Percentiles rank a stretch among this genome's conserved stretches.
These are phyloP conservation scores for Vicia sativa DNA, from an alignment of 306 rosid genomes.

Conservation along the genomic window DNA sequence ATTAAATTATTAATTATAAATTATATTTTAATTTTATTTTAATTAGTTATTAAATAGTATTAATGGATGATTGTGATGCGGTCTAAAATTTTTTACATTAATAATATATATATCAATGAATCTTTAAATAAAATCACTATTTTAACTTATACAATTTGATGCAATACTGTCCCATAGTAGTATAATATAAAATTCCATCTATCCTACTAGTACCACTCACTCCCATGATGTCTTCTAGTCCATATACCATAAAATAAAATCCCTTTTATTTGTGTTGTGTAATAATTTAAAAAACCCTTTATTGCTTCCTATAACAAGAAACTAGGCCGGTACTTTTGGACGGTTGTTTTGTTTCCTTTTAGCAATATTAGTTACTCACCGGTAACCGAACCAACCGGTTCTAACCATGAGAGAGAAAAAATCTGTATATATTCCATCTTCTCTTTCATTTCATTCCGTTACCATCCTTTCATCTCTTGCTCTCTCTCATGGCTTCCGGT, in stretches of 20 bases:
- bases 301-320: conserved; percentile 13
- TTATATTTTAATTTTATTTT: no score
- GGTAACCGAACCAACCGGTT: conserved; percentile 65
- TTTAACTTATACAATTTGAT: neutral
- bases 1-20: no score
- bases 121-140: no score
- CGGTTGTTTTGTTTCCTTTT: conserved; percentile 49
- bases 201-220: neutral
- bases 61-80: no score
- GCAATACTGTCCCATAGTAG: neutral
- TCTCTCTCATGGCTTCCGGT: conserved; percentile 42
- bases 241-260: neutral
- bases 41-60: no score
- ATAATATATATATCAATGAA: no score
- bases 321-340: conserved; percentile 39
- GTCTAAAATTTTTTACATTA: no score
- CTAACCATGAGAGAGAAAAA: conserved; percentile 49
- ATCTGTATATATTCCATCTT: conserved; percentile 60
- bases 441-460: conserved; percentile 49
- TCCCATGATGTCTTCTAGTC: neutral
- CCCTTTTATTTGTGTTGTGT: neutral
- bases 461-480: conserved; percentile 46
- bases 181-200: neutral
- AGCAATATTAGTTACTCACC: conserved; percentile 41
- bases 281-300: neutral